Evolutionary conservation across 2,329 filamentous ascomycete species (phyloP), one percentile per base, ranked within the genome.

Genomic region (Huntiella savannae): DNA sequence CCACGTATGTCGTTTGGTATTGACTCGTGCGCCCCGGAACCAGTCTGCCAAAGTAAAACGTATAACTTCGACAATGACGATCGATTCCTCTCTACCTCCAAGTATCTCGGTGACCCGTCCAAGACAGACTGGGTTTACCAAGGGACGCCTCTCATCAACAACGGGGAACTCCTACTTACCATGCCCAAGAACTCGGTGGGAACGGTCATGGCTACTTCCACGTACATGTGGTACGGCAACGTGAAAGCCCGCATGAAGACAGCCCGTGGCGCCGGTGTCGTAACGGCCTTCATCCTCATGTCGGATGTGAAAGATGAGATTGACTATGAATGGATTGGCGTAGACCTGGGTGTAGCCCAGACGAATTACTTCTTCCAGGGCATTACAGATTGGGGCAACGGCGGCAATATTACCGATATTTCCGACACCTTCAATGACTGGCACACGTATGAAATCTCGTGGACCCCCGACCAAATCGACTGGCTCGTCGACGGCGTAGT

Each of bases 351-450:
- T 40, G 73, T 71, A 52, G 83, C 81, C 13, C 87, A 98, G 67
- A 91, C 86, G 59, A 98, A 98, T 67, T 98, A 78, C 69, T 98
- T 95, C 65, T 95, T 81, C 66, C 87, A 95, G 65, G 91, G 91
- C 58, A 79, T 95, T 52, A 79, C 84, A 35, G 71, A 88, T 61
- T 96, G 93, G 58, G 66, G 73, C 53, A 83, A 95, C 59, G 78
- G 75, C 7, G 68, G 62, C 46, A 88, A 94, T 60, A 74, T 86
- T 41, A 71, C 72, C 2, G 16, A 43, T 13, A 55, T 74, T 22
- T 69, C 70, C 28, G 71, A 92, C 62, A 87, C 84, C 3, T 87
- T 81, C 59, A 60, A 70, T 47, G 76, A 86, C 55, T 84, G 71
- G 60, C 91, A 98, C 68, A 80, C 80, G 35, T 98, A 96, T 64